A percentile compares a stretch with the other conserved stretches of the same genome.
These are phyloP conservation scores for Bonia amplexicaulis DNA, from an alignment of 176 grass and related monocot genomes.

Conservation along the genomic window DNA sequence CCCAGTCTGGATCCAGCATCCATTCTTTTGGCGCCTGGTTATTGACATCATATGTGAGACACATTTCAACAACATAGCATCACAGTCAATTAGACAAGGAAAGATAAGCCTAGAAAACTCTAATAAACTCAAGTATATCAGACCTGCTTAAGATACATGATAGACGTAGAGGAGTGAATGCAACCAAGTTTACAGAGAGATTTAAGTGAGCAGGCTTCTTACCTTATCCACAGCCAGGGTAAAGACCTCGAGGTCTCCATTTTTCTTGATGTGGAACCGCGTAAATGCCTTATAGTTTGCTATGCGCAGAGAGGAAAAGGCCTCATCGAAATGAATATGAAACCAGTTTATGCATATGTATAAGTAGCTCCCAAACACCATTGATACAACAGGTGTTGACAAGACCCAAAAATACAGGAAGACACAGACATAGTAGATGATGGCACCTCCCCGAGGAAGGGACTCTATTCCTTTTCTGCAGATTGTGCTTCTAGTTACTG, in stretches of 20 bases:
- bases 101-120: neutral
- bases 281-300: conserved; percentile 96
- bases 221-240: conserved; percentile 94
- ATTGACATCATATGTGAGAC: neutral
- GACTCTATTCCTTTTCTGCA: conserved; percentile 83
- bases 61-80: neutral
- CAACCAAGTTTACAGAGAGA: neutral
- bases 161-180: neutral
- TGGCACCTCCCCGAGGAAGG: conserved; percentile 75
- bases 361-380: conserved; percentile 93
- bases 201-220: neutral
- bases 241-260: conserved; percentile 85
- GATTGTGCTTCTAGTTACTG: conserved; percentile 75
- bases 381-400: conserved; percentile 87
- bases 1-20: conserved; percentile 96
- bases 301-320: conserved; percentile 91
- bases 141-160: neutral
- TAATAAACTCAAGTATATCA: neutral
- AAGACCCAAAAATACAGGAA: conserved; percentile 97
- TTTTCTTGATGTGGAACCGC: conserved; percentile 73
- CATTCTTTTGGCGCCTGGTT: conserved; percentile 87
- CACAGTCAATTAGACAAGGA: neutral
- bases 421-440: conserved; percentile 86
- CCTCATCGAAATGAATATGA: conserved; percentile 92
- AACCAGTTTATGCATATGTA: conserved; percentile 99